phyloP scores from a whole-genome alignment of 371 early-diverging fungal species.

The Apophysomyces ossiformis region DNA sequence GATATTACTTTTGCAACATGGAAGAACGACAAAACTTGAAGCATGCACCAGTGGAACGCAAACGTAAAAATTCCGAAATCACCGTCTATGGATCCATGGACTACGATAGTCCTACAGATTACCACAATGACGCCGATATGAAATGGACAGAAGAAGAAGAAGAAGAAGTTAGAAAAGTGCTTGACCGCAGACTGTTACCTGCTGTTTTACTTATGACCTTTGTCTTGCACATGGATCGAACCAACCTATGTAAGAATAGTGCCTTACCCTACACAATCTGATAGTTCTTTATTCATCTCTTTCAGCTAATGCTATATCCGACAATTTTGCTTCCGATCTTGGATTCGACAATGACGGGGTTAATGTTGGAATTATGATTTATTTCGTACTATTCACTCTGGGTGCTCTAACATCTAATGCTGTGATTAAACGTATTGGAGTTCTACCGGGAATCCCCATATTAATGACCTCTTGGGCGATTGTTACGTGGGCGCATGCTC shows the following conservation, averaged over 20 bases:
- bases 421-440: slow-evolving; percentile 44
- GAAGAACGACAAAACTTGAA: not conserved
- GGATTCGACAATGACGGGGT: slow-evolving; percentile 39
- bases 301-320: slow-evolving; percentile 44
- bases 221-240: slow-evolving; percentile 23
- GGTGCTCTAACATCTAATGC: slow-evolving; percentile 48
- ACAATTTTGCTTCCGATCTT: slow-evolving; percentile 44
- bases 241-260: slow-evolving; percentile 18
- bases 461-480: slow-evolving; percentile 55
- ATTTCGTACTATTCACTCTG: slow-evolving; percentile 36
- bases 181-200: slow-evolving; percentile 14
- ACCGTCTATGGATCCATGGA: not conserved
- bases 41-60: not conserved
- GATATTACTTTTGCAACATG: not conserved
- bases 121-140: not conserved
- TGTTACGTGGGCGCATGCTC: slow-evolving; percentile 41
- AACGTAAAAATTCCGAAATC: not conserved
- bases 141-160: slow-evolving; percentile 21
- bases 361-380: slow-evolving; percentile 42
- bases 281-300: not conserved
- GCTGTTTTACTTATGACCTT: slow-evolving; percentile 18
- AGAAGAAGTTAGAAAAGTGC: not conserved
- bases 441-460: slow-evolving; percentile 55
- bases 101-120: not conserved
- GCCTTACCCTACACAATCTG: not conserved